Percentiles rank a stretch among this genome's conserved stretches.
Evolutionary conservation across 1,284 basidiomycete species (phyloP).

Genomic region (Violaceomyces palustris): DNA sequence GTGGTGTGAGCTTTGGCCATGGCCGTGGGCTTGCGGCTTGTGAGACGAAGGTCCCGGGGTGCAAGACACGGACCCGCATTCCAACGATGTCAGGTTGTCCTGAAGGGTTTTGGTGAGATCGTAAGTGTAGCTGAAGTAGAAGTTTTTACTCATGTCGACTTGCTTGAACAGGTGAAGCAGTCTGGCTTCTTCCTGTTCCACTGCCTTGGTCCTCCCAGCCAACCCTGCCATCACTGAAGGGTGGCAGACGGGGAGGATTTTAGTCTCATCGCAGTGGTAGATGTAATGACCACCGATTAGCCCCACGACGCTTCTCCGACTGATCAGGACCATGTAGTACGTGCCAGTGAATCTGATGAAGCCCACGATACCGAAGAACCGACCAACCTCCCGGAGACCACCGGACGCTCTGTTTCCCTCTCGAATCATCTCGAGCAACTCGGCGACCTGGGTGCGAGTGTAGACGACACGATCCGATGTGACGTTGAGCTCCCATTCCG

Average conservation of each 20-base stretch:
- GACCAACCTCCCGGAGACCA: constrained; percentile 69
- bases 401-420: constrained; percentile 86
- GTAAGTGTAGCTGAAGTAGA: constrained; percentile 97
- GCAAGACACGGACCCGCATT: too few relatives aligned
- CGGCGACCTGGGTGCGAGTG: constrained; percentile 78
- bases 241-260: constrained; percentile 63
- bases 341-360: constrained; percentile 50
- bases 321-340: constrained; percentile 62
- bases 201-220: constrained; percentile 36
- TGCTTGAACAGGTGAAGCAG: constrained; percentile 90
- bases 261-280: constrained; percentile 91
- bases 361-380: constrained; percentile 62
- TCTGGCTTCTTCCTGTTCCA: constrained; percentile 52
- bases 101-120: constrained; percentile 93
- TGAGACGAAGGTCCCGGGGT: too few relatives aligned
- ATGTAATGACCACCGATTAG: constrained; percentile 93
- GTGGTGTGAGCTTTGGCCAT: constrained; percentile 3
- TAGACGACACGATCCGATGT: constrained; percentile 59
- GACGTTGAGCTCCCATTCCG: constrained; percentile 44
- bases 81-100: constrained; percentile 70
- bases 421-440: constrained; percentile 86
- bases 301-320: constrained; percentile 84
- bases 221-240: constrained; percentile 27
- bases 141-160: constrained; percentile 96
- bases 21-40: constrained; percentile 1